A percentile compares a stretch with the other conserved stretches of the same genome.
Conservation (phyloP, 768 basidiomycete species). For the Suillus hirtellus region DNA sequence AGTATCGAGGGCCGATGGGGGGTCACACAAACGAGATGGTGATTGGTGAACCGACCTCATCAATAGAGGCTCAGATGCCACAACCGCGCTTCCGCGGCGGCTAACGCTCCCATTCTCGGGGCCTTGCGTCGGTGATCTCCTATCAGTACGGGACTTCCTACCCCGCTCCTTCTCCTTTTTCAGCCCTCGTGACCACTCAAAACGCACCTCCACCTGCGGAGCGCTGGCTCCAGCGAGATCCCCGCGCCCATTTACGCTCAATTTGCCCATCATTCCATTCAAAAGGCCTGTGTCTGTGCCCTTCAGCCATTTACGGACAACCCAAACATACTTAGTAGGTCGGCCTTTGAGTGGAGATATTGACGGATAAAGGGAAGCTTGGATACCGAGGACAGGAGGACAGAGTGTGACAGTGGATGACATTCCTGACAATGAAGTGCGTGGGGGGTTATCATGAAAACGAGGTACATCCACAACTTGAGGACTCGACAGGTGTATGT, state of each 20-base stretch:
- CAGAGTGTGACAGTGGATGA: conserved; percentile 30
- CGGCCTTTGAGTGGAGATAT: conserved; percentile 37
- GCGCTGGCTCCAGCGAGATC: conserved; percentile 21
- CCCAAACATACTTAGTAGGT: conserved; percentile 67
- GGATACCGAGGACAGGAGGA: conserved; percentile 63
- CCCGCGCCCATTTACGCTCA: conserved; percentile 30
- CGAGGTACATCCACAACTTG: conserved; percentile 13
- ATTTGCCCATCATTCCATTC: conserved; percentile 44
- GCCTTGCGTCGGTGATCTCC: conserved; percentile 13
- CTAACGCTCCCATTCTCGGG: conserved; percentile 17
- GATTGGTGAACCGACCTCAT: conserved; percentile 14
- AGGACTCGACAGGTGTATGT: conserved; percentile 16
- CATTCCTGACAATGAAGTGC: conserved; percentile 15
- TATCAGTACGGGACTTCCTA: conserved; percentile 24
- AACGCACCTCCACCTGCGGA: conserved; percentile 62
- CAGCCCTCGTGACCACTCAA: conserved; percentile 69
- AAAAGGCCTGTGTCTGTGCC: conserved; percentile 46
- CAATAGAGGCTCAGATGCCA: conserved; percentile 10
- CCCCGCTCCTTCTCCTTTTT: conserved; percentile 23
- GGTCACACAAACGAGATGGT: conserved; percentile 15
- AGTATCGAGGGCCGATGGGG: conserved; percentile 8
- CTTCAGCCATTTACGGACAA: conserved; percentile 76
- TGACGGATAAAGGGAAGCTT: conserved; percentile 61
- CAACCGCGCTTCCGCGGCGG: conserved; percentile 21
- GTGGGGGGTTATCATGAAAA: conserved; percentile 17